phyloP scores from a whole-genome alignment of 2,329 filamentous ascomycete species.

The Colletotrichum sp. region DNA sequence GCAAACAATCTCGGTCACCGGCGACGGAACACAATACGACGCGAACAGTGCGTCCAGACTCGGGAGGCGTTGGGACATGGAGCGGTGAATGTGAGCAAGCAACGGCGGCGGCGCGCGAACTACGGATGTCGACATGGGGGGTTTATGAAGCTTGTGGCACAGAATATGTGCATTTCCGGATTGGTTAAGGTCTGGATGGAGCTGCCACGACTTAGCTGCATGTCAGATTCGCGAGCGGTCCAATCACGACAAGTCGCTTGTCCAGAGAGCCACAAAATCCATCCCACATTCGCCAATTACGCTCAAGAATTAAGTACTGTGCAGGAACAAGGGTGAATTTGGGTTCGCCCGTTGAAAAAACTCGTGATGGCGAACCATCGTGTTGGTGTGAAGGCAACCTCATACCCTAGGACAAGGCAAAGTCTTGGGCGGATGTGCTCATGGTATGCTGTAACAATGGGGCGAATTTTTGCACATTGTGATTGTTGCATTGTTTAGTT shows the following conservation, averaged over 20 bases:
- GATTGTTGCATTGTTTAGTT: neutral
- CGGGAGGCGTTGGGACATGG: neutral
- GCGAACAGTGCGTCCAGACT: neutral
- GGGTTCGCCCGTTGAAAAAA: neutral
- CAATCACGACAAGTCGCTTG: neutral
- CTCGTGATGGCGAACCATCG: neutral
- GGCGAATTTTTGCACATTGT: neutral
- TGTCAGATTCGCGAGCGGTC: neutral
- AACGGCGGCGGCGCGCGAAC: neutral
- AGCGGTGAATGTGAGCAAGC: neutral
- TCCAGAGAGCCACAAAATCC: neutral
- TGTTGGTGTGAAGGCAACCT: neutral
- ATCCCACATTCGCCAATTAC: neutral
- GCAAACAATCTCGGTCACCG: neutral
- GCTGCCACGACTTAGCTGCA: neutral
- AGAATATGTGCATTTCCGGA: neutral
- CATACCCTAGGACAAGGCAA: neutral
- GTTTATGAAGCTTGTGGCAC: neutral
- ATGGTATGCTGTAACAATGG: neutral
- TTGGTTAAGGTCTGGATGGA: neutral
- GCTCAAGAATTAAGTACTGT: neutral
- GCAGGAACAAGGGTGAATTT: neutral
- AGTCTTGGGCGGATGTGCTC: neutral
- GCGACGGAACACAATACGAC: neutral
- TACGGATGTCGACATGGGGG: neutral